Evolutionary conservation across 2,329 filamentous ascomycete species (phyloP).

Genomic region (Penicillium sp.): DNA sequence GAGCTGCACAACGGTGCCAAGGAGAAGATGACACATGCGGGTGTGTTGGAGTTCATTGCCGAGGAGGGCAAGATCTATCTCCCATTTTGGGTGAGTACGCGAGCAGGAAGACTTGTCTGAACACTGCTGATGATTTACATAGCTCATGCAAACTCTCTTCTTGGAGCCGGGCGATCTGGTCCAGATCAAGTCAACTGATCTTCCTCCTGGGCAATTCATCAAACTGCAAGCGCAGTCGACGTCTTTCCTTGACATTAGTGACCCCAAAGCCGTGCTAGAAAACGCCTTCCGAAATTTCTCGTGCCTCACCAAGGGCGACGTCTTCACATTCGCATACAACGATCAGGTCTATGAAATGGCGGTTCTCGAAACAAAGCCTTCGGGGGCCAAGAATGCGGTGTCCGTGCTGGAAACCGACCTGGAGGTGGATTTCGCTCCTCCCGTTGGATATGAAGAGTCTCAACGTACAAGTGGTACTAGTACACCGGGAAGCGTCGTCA

Average conservation of each 20-base stretch:
- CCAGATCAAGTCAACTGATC: constrained; percentile 89
- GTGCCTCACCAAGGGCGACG: constrained; percentile 83
- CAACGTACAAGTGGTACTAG: constrained; percentile 73
- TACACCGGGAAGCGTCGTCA: constrained; percentile 66
- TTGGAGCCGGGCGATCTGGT: constrained; percentile 91
- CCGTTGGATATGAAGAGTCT: constrained; percentile 89
- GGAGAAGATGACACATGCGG: constrained; percentile 77
- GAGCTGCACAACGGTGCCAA: constrained; percentile 87
- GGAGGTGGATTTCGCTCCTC: constrained; percentile 90
- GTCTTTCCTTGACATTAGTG: constrained; percentile 91
- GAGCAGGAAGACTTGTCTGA: background rate
- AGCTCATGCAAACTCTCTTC: constrained; percentile 90
- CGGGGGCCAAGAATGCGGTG: constrained; percentile 72
- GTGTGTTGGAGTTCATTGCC: constrained; percentile 94
- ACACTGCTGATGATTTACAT: constrained; percentile 1
- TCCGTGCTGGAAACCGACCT: constrained; percentile 96
- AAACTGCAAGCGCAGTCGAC: constrained; percentile 93
- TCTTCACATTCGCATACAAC: constrained; percentile 97
- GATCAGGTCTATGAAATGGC: constrained; percentile 89
- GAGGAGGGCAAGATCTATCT: constrained; percentile 96
- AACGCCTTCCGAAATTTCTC: constrained; percentile 95
- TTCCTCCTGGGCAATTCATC: constrained; percentile 85
- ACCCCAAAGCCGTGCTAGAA: constrained; percentile 94
- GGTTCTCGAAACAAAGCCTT: constrained; percentile 87
- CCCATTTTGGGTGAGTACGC: constrained; percentile 72